These are phyloP conservation scores for Cladorrhinum samala DNA, from an alignment of 495 filamentous ascomycete genomes.

Conservation along the genomic window DNA sequence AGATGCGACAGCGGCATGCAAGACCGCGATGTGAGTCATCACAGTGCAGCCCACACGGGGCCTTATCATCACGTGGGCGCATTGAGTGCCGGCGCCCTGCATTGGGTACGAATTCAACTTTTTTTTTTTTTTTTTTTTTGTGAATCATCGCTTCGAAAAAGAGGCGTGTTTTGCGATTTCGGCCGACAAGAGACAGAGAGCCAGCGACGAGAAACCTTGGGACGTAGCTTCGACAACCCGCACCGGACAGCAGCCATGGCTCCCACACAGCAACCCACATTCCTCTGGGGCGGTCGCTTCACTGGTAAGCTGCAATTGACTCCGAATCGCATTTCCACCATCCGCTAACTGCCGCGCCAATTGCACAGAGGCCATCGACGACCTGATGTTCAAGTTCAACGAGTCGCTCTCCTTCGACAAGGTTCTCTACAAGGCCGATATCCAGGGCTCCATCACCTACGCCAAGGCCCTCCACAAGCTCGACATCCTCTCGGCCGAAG, in stretches of 20 bases:
- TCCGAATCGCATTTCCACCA: not conserved
- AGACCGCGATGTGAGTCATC: not conserved
- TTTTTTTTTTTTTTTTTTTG: constrained; percentile 2
- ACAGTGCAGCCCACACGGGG: not conserved
- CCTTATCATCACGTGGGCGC: constrained; percentile 6
- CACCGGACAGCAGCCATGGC: constrained; percentile 10
- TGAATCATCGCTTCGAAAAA: not conserved
- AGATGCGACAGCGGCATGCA: not conserved
- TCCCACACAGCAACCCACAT: constrained; percentile 8
- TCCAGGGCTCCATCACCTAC: constrained; percentile 75
- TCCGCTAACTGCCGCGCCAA: constrained; percentile 7
- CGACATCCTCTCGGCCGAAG: constrained; percentile 66
- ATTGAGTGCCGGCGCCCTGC: not conserved
- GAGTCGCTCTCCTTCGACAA: constrained; percentile 80
- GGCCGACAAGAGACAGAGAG: no score
- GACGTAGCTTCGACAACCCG: no score
- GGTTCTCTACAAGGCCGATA: constrained; percentile 74
- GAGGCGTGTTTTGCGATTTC: not conserved
- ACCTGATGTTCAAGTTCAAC: constrained; percentile 87
- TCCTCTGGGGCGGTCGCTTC: constrained; percentile 77
- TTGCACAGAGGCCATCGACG: constrained; percentile 65
- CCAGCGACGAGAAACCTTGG: no score
- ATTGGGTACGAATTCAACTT: not conserved
- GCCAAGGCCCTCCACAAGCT: constrained; percentile 76
- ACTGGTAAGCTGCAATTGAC: constrained; percentile 48